Percentiles rank a stretch among this genome's conserved stretches.
These are phyloP conservation scores for Trypanosoma mega DNA, from an alignment of 208 protist species.

Conservation along the genomic window DNA sequence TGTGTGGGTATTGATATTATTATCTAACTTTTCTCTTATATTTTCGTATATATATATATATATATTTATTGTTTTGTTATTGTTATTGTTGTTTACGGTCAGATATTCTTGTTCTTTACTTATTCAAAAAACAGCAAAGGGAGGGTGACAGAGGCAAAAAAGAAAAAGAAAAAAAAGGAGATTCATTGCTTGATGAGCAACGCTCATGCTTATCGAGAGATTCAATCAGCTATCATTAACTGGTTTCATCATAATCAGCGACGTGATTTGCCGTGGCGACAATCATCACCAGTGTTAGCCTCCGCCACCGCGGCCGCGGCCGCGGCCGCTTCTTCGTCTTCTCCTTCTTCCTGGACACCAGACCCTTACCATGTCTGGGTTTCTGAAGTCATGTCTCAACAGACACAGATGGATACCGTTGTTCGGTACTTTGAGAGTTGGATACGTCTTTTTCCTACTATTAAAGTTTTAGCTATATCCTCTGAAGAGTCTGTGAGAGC, in stretches of 20 bases:
- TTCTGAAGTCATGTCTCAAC: constrained; percentile 95
- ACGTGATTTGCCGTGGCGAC: constrained; percentile 63
- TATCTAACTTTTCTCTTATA: constrained; percentile 1
- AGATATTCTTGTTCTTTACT: too few relatives aligned
- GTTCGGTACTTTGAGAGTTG: constrained; percentile 87
- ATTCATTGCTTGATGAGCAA: constrained; percentile 14
- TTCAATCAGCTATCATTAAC: constrained; percentile 32
- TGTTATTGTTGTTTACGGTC: not conserved
- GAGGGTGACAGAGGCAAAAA: too few relatives aligned
- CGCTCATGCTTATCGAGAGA: not conserved
- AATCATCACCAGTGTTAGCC: constrained; percentile 8
- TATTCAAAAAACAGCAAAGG: too few relatives aligned
- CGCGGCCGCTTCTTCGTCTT: too few relatives aligned
- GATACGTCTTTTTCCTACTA: constrained; percentile 88
- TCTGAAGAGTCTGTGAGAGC: constrained; percentile 83
- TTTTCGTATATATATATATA: constrained; percentile 28
- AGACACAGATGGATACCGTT: constrained; percentile 93
- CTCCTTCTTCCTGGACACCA: constrained; percentile 11
- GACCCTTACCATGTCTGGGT: constrained; percentile 93
- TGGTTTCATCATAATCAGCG: constrained; percentile 47
- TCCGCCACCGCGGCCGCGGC: not conserved
- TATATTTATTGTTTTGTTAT: not conserved
- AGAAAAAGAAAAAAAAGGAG: not conserved
- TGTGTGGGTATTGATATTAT: too few relatives aligned
- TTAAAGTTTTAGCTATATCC: constrained; percentile 68